phyloP scores from a whole-genome alignment of 2,329 filamentous ascomycete genomes.

The Pseudogymnoascus sp. region DNA sequence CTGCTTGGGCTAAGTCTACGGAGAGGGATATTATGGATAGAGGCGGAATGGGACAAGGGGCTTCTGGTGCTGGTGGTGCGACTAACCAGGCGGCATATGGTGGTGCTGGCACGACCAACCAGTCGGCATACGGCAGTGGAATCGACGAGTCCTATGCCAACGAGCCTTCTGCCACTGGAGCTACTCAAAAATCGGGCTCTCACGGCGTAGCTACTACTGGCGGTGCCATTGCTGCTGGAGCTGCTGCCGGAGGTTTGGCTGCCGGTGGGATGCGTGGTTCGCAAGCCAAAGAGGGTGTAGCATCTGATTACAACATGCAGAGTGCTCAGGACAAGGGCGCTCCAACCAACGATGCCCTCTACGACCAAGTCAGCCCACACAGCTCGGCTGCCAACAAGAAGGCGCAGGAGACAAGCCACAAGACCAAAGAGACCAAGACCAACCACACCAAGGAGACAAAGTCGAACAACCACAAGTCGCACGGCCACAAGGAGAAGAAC shows the following conservation, averaged over 20 bases:
- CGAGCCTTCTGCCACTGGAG: not conserved
- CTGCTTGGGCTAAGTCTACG: not conserved
- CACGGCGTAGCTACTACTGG: not conserved
- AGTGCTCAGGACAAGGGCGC: not conserved
- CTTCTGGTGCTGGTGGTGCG: not conserved
- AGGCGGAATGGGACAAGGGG: not conserved
- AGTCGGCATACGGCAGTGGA: not conserved
- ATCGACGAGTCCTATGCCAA: not conserved
- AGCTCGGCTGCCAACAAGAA: not conserved
- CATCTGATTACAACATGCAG: not conserved
- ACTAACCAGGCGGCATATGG: not conserved
- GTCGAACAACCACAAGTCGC: not conserved
- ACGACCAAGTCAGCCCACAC: not conserved
- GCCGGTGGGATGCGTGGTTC: not conserved
- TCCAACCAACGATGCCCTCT: not conserved
- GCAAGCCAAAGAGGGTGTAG: not conserved
- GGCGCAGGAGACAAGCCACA: not conserved
- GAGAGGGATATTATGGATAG: constrained; percentile 3
- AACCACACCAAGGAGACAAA: not conserved
- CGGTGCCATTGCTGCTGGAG: not conserved
- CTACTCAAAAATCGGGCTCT: not conserved
- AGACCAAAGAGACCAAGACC: not conserved
- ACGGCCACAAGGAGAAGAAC: not conserved
- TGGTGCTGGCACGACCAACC: not conserved
- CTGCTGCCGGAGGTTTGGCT: not conserved